Percentiles rank a stretch among this genome's conserved stretches.
These are phyloP conservation scores for Syzygium grande DNA, from an alignment of 345 rosid genomes.

Conservation along the genomic window DNA sequence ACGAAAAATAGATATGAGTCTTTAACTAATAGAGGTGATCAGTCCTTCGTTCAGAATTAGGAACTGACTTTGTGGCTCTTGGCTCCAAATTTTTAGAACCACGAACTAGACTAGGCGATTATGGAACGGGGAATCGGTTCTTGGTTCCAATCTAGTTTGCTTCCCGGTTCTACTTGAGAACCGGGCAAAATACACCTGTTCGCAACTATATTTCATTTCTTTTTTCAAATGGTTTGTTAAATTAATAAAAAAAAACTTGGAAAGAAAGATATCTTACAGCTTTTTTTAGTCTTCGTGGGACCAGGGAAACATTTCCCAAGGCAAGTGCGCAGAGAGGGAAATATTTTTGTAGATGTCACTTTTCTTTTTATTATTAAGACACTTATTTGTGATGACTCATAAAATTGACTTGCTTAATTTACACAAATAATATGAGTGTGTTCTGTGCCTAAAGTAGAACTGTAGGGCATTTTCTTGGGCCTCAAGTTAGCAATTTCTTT, in stretches of 20 bases:
- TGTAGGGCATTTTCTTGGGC: too few species aligned
- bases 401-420: too few species aligned
- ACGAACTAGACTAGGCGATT: background rate
- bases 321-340: background rate
- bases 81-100: background rate
- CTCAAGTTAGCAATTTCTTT: too few species aligned
- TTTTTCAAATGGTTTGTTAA: too few species aligned
- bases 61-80: too few species aligned
- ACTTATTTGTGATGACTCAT: too few species aligned
- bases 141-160: accelerated
- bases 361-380: background rate
- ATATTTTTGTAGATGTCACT: background rate
- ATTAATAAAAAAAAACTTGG: background rate
- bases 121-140: background rate
- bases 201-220: accelerated
- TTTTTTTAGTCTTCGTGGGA: background rate
- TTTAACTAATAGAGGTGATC: too few species aligned
- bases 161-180: too few species aligned
- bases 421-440: too few species aligned
- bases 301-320: background rate
- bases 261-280: background rate
- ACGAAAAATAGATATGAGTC: background rate
- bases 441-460: too few species aligned
- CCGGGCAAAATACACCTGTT: too few species aligned
- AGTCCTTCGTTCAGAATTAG: accelerated